phyloP scores from a whole-genome alignment of 73 alveolate species.

The Blepharisma japonicum region DNA sequence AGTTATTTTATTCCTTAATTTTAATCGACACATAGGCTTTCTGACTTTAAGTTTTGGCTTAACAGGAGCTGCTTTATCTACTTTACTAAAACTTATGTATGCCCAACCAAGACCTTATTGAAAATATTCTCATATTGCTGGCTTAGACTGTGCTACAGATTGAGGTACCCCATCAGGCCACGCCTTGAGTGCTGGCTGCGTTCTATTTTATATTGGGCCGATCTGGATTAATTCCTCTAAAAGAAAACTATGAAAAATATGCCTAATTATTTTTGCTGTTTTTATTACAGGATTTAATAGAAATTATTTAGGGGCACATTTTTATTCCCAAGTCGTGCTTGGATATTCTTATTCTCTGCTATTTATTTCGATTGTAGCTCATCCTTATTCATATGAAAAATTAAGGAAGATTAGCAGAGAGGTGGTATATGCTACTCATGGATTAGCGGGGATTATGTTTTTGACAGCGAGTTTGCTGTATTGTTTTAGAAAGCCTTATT shows the following conservation, averaged over 20 bases:
- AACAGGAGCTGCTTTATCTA: background rate
- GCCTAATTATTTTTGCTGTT: background rate
- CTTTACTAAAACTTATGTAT: background rate
- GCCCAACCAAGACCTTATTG: conserved; percentile 24
- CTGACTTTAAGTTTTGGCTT: background rate
- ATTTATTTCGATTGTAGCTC: background rate
- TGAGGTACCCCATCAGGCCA: conserved; percentile 28
- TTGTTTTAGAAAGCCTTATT: too few species aligned
- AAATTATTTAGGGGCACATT: conserved; percentile 18
- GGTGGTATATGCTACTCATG: too few species aligned
- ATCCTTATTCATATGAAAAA: too few species aligned
- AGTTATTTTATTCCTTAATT: background rate
- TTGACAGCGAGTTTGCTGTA: too few species aligned
- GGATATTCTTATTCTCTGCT: conserved; percentile 7
- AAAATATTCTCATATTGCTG: background rate
- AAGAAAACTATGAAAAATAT: background rate
- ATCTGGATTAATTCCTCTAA: background rate
- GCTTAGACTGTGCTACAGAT: background rate
- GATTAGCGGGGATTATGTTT: too few species aligned
- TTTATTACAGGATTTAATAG: conserved; percentile 16
- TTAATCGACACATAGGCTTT: background rate
- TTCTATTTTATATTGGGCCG: background rate
- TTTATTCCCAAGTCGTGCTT: conserved; percentile 18
- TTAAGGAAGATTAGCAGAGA: too few species aligned
- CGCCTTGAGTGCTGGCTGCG: background rate